Evolutionary conservation across 2,329 filamentous ascomycete genomes (phyloP).

Genomic region (Penicillium sumatraense): DNA sequence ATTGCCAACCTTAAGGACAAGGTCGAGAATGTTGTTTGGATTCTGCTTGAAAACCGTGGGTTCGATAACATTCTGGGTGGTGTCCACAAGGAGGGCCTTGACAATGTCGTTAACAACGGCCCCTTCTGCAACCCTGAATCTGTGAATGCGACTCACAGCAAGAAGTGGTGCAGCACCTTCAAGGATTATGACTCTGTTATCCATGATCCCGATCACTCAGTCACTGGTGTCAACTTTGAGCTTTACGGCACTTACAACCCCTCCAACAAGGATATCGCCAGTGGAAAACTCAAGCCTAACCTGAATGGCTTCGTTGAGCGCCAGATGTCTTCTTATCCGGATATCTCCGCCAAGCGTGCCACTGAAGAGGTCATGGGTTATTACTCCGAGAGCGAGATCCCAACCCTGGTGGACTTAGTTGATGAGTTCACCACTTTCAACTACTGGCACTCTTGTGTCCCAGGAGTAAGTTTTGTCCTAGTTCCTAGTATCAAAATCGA

Average conservation of each 20-base stretch:
- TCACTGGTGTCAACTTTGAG: constrained; percentile 48
- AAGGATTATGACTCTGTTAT: constrained; percentile 45
- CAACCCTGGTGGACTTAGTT: constrained; percentile 42
- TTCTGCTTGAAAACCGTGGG: constrained; percentile 44
- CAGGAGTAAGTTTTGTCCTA: constrained; percentile 38
- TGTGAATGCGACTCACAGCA: constrained; percentile 28
- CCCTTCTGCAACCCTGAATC: constrained; percentile 45
- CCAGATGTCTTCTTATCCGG: constrained; percentile 38
- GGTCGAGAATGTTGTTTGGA: constrained; percentile 40
- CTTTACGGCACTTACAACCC: constrained; percentile 45
- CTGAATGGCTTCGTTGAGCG: constrained; percentile 44
- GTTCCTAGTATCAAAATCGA: neutral
- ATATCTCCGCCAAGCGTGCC: constrained; percentile 31
- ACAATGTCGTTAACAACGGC: constrained; percentile 46
- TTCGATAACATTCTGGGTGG: constrained; percentile 46
- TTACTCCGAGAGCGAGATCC: constrained; percentile 46
- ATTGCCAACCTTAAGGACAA: constrained; percentile 39
- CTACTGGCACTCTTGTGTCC: constrained; percentile 49
- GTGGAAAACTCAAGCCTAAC: constrained; percentile 31
- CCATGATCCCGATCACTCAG: constrained; percentile 46
- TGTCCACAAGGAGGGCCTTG: constrained; percentile 39
- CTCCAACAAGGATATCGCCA: constrained; percentile 39
- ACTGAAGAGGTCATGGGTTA: constrained; percentile 48
- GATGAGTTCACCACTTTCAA: constrained; percentile 49
- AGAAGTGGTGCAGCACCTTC: constrained; percentile 32